phyloP scores from a whole-genome alignment of 257 asterid genomes.

The Paulownia fortunei region DNA sequence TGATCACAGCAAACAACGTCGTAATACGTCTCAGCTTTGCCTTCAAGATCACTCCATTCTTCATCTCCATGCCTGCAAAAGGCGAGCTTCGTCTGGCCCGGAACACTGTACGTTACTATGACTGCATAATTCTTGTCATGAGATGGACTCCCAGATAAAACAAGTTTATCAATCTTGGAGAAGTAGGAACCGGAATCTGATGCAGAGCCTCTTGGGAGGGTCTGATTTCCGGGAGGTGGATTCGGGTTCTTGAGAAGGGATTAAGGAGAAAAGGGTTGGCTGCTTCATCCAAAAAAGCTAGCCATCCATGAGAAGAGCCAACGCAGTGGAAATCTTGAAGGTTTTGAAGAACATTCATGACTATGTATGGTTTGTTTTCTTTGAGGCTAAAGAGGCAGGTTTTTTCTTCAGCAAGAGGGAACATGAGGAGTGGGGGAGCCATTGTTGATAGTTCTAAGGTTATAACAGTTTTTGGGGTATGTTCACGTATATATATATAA shows the following conservation, averaged over 20 bases:
- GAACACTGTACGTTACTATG: not conserved
- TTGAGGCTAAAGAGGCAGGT: constrained; percentile 1
- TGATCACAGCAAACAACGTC: constrained; percentile 20
- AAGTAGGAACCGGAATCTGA: not conserved
- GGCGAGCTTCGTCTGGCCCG: not conserved
- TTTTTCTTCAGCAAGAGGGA: not conserved
- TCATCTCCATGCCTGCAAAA: constrained; percentile 21
- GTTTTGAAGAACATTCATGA: not conserved
- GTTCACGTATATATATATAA: not conserved
- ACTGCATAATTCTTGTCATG: not conserved
- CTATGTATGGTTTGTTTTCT: not conserved
- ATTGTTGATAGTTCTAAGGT: not conserved
- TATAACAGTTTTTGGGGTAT: not conserved
- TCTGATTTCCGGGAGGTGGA: constrained; percentile 15
- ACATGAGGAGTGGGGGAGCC: constrained; percentile 23
- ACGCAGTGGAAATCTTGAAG: not conserved
- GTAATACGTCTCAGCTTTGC: not conserved
- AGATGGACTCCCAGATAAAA: constrained; percentile 6
- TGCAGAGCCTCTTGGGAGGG: not conserved
- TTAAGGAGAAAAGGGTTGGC: constrained; percentile 21
- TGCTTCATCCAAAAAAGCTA: not conserved
- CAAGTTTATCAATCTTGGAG: not conserved
- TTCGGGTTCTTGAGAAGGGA: constrained; percentile 8
- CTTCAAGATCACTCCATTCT: constrained; percentile 15
- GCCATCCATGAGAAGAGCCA: constrained; percentile 36